A percentile compares a stretch with the other conserved stretches of the same genome.
phyloP scores from a whole-genome alignment of 169 alveolate species.

The Eimeria tenella region DNA sequence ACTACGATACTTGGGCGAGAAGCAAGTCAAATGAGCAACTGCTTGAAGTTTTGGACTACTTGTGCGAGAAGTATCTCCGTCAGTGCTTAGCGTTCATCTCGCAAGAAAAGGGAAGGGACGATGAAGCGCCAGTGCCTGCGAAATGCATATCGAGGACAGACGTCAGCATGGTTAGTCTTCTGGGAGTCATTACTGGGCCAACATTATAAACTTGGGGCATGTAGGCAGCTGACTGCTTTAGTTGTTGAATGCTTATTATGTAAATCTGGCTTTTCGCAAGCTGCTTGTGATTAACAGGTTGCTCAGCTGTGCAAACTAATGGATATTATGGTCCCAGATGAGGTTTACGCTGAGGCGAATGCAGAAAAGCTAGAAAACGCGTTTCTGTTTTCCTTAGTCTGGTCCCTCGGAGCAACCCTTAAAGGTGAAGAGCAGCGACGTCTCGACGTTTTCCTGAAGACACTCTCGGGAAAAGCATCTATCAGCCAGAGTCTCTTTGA shows the following conservation, averaged over 20 bases:
- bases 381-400: conserved; percentile 92
- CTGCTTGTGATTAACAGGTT: conserved; percentile 79
- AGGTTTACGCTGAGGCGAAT: conserved; percentile 78
- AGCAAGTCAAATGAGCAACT: conserved; percentile 82
- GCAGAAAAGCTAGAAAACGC: conserved; percentile 88
- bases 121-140: conserved; percentile 55
- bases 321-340: conserved; percentile 87
- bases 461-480: conserved; percentile 83
- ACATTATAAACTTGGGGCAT: too few species aligned
- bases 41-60: conserved; percentile 87
- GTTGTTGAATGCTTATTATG: too few species aligned
- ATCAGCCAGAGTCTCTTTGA: conserved; percentile 90
- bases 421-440: conserved; percentile 89
- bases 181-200: too few species aligned
- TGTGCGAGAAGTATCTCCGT: conserved; percentile 90
- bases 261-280: too few species aligned
- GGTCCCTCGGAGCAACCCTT: conserved; percentile 95
- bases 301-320: conserved; percentile 88
- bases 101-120: conserved; percentile 89
- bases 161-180: conserved; percentile 74
- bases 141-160: conserved; percentile 76
- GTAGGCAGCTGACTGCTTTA: too few species aligned
- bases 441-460: conserved; percentile 91
- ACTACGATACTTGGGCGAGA: conserved; percentile 94
- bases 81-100: conserved; percentile 87